Evolutionary conservation across 1,284 basidiomycete species (phyloP), one percentile per base, ranked within the genome.

Genomic region (Apiotrichum sp.): DNA sequence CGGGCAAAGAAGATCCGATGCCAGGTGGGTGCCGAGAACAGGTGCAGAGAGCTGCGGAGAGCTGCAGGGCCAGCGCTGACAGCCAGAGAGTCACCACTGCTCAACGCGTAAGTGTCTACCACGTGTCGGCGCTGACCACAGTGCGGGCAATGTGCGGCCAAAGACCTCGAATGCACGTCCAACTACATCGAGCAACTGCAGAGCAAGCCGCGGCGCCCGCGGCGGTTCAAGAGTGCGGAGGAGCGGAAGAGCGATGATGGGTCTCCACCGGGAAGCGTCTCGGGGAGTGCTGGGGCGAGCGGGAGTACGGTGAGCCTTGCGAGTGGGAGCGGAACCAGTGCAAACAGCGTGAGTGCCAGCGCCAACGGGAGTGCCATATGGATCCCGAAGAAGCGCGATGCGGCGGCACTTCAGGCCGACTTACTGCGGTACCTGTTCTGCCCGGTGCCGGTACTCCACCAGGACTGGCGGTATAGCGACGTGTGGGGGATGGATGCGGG

Each of bases 401-500:
- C 44, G 2, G 47, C 42, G 0, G 50, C 47, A 2, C 34, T 53
- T 3, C 72, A 74, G 40, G 53, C 60, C 10, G 61, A 67, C 31
- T 62, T 77, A 4, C 52, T 77, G 13, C 60, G 65, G 9, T 77
- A 72, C 55, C 63, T 77, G 31, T 72, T 77, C 55, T 65, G 68
- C 0, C 71, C 76, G 0, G 55, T 62, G 7, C 63, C 69, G 6
- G 67, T 77, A 3, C 58, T 54, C 0, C 65, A 68, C 39, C 48
- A 63, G 33, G 62, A 68, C 31, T 68, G 63, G 39, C 69, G 68
- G 14, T 77, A 73, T 56, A 69, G 62, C 44, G 76, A 77, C 50
- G 34, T 67, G 14, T 55, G 64, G 16, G 65, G 66, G 43, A 53
- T 72, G 8, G 56, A 65, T 10, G 44, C 55, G 11, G 67, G 65